Evolutionary conservation across 208 protist genomes (phyloP).

Genomic region (Crithidia brevicula): DNA sequence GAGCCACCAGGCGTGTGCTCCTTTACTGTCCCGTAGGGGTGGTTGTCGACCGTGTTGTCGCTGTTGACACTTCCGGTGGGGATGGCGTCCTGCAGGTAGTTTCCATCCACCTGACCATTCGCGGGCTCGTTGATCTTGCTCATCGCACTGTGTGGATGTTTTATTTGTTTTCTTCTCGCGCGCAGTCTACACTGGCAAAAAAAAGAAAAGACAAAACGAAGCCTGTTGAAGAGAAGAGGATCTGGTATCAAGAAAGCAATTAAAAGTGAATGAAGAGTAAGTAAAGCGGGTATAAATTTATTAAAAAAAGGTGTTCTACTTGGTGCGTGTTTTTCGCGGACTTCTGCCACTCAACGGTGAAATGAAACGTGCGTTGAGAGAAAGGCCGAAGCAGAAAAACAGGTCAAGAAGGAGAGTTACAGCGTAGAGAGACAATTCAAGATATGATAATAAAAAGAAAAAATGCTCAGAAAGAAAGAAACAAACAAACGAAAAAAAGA

Average conservation of each 20-base stretch:
- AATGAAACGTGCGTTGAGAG: no score
- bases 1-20: neutral
- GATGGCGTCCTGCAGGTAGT: neutral
- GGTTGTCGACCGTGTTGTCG: neutral
- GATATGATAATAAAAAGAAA: neutral
- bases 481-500: conserved; percentile 4
- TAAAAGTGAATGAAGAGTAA: no score
- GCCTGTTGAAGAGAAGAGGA: neutral
- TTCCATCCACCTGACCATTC: neutral
- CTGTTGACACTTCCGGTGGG: neutral
- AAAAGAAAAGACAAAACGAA: neutral
- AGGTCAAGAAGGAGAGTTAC: neutral
- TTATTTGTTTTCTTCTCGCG: no score
- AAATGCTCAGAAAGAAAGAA: neutral
- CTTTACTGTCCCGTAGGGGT: neutral
- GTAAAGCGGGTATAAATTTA: no score
- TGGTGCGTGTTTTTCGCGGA: no score
- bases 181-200: no score
- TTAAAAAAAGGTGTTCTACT: no score
- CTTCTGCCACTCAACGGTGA: no score
- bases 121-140: neutral
- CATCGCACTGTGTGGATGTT: no score
- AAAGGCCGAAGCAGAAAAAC: neutral
- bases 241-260: neutral
- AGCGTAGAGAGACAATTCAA: neutral